A percentile compares a stretch with the other conserved stretches of the same genome.
Evolutionary conservation across 805 yeast species (phyloP).

Genomic region (Lachancea meyersii): DNA sequence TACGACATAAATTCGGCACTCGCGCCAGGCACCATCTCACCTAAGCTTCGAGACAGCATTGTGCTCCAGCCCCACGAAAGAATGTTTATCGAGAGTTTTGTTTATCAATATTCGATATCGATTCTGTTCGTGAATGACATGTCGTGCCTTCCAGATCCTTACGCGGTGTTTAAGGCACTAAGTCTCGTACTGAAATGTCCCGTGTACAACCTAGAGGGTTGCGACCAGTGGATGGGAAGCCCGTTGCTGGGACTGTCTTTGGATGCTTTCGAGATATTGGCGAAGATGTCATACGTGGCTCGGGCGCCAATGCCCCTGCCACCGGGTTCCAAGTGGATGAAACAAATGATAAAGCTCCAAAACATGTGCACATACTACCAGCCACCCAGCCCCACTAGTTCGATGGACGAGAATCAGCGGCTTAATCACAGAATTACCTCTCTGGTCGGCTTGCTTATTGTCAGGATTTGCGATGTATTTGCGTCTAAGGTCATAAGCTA

Average conservation of each 20-base stretch:
- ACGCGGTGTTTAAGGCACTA: constrained; percentile 32
- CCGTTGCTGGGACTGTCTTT: constrained; percentile 39
- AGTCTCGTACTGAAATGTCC: constrained; percentile 33
- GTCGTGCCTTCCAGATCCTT: constrained; percentile 39
- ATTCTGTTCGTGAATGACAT: constrained; percentile 34
- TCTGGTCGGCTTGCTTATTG: constrained; percentile 10
- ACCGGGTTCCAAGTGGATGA: constrained; percentile 10
- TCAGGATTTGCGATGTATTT: constrained; percentile 13
- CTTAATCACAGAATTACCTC: constrained; percentile 11
- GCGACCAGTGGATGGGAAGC: constrained; percentile 37
- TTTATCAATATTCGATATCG: constrained; percentile 38
- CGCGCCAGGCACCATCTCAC: background rate
- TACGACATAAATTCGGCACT: background rate
- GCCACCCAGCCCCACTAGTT: constrained; percentile 5
- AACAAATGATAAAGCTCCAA: constrained; percentile 9
- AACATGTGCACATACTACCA: constrained; percentile 13
- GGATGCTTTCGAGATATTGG: constrained; percentile 35
- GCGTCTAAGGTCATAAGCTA: constrained; percentile 11
- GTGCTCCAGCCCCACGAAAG: constrained; percentile 27
- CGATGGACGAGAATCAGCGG: constrained; percentile 1
- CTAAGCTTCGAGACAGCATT: background rate
- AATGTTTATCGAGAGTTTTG: constrained; percentile 40
- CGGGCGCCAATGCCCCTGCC: constrained; percentile 17
- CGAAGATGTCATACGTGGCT: constrained; percentile 37
- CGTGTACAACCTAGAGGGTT: constrained; percentile 31